phyloP scores from a whole-genome alignment of 2,329 filamentous ascomycete genomes.

The Penicillium polonicum region DNA sequence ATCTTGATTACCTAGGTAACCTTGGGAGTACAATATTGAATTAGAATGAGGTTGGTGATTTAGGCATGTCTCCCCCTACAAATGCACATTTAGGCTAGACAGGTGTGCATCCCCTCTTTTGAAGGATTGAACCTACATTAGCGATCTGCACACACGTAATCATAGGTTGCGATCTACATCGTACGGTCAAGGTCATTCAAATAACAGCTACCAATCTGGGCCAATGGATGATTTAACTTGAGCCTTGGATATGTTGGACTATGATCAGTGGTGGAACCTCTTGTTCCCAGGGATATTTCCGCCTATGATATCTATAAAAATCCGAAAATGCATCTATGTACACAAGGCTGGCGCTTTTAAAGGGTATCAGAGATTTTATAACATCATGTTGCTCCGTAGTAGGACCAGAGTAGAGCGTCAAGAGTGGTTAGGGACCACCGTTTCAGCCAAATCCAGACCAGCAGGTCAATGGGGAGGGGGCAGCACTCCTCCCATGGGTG shows the following conservation, averaged over 20 bases:
- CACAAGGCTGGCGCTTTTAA: neutral
- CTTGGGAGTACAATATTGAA: neutral
- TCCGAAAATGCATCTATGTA: constrained; percentile 6
- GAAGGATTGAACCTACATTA: constrained; percentile 1
- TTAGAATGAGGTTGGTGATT: neutral
- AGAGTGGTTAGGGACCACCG: neutral
- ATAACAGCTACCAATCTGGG: neutral
- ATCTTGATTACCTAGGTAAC: neutral
- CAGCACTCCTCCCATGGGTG: neutral
- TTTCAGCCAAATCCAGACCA: neutral
- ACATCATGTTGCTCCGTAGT: neutral
- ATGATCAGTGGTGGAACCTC: neutral
- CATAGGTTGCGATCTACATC: neutral
- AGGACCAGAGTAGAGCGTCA: neutral
- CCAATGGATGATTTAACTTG: neutral
- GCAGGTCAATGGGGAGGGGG: neutral
- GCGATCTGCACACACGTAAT: neutral
- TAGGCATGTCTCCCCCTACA: neutral
- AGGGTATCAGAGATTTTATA: constrained; percentile 6
- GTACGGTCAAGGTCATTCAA: too few relatives aligned
- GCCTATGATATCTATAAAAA: constrained; percentile 2
- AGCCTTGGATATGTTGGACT: neutral
- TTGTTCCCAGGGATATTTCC: neutral
- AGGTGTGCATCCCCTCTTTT: neutral
- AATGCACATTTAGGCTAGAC: constrained; percentile 1